Evolutionary conservation across 2,329 filamentous ascomycete genomes (phyloP).

Genomic region (Colletotrichum shisoi): DNA sequence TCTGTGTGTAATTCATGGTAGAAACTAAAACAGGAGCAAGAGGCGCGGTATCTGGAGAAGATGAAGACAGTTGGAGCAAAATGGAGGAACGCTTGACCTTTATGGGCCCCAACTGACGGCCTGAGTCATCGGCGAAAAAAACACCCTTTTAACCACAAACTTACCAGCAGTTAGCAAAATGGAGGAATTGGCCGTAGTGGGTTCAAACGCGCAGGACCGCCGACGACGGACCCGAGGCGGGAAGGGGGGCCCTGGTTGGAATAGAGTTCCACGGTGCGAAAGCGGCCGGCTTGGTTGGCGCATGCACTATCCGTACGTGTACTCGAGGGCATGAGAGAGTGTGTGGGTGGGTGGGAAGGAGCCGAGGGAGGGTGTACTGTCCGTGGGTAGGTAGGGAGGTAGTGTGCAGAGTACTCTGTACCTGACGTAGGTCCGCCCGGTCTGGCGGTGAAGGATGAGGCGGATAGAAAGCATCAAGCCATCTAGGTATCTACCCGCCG

Average conservation of each 20-base stretch:
- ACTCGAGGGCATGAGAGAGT: background rate
- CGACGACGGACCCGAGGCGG: constrained; percentile 20
- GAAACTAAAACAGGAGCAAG: constrained; percentile 9
- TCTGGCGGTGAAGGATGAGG: constrained; percentile 24
- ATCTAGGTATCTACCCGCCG: background rate
- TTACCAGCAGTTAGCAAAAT: too few relatives aligned
- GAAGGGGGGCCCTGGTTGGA: constrained; percentile 15
- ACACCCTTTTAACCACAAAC: too few relatives aligned
- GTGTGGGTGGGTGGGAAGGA: constrained; percentile 2
- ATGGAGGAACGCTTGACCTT: too few relatives aligned
- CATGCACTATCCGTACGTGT: too few relatives aligned
- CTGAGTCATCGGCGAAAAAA: too few relatives aligned
- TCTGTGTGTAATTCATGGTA: constrained; percentile 15
- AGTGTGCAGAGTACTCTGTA: too few relatives aligned
- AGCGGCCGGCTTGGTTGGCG: constrained; percentile 12
- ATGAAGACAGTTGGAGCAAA: constrained; percentile 1
- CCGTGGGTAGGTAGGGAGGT: too few relatives aligned
- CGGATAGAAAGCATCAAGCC: constrained; percentile 4
- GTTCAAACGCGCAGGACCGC: constrained; percentile 11
- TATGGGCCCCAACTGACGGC: too few relatives aligned
- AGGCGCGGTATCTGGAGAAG: constrained; percentile 18
- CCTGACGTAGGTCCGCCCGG: constrained; percentile 18
- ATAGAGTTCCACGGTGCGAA: constrained; percentile 15
- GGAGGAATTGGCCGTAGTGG: constrained; percentile 3
- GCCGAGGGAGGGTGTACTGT: constrained; percentile 1